Base-by-base conservation (phyloP, 768 basidiomycete genomes). In the Mycena vitilis region DNA sequence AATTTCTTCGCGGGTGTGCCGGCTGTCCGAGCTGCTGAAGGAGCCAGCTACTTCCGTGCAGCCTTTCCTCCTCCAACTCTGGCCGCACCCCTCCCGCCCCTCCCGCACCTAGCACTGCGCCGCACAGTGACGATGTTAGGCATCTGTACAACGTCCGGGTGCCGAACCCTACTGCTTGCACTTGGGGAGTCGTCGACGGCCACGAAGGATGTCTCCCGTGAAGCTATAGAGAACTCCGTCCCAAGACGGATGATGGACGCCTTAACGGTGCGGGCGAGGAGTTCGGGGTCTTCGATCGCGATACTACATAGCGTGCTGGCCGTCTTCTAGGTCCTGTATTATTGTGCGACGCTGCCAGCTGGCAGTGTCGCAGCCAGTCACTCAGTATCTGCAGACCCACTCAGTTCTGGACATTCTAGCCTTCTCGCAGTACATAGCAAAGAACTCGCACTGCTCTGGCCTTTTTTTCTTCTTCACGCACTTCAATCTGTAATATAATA, bases 281-380 rank as follows among this genome's bases (percentile, higher is more conserved):
- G 62, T 25, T 67, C 63, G 18, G 59, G n/a, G 59, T 73, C 69
- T 42, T 67, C 58, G 1, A 36, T 54, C 3, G 53, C 40, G 15
- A 66, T 16, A n/a, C n/a, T n/a, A n/a, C n/a, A n/a, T n/a, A 40
- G 18, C 48, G 47, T 73, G 66, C n/a, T 63, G 69, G 5, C 69
- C 66, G 23, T 70, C 72, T 59, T 73, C 69, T 37, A 73, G 55
- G 20, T 70, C 72, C 23, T 73, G 69, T 5, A 73, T 73, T n/a
- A 73, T 70, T 23, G 48, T 60, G 55, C 66, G n/a, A n/a, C n/a
- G n/a, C n/a, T n/a, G n/a, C n/a, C n/a, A n/a, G n/a, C n/a, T n/a
- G n/a, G n/a, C n/a, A n/a, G n/a, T n/a, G n/a, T n/a, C n/a, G n/a
- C n/a, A n/a, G n/a, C n/a, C n/a, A n/a, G n/a, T n/a, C n/a, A n/a